Evolutionary conservation across 2,329 filamentous ascomycete species (phyloP), one percentile per base, ranked within the genome.

Genomic region (Cadophora luteo-olivacea): DNA sequence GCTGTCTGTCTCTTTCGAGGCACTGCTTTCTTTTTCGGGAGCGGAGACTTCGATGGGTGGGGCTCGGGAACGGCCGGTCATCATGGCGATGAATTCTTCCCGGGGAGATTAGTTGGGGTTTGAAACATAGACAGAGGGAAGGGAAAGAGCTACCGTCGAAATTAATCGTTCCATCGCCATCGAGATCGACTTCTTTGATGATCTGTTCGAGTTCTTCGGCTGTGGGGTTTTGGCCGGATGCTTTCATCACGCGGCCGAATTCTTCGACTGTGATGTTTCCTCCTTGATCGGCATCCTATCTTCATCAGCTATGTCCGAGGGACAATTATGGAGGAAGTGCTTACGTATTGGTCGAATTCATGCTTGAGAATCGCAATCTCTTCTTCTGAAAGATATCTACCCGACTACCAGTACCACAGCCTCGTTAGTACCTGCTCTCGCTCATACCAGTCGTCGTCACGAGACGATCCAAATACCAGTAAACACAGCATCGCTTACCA

Each of bases 81-180:
- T 82, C 80, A 82, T 82, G 9, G 79, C 77, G 71, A 81, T 81
- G 68, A 81, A 82, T 68, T 81, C 80, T 81, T 7, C 7, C 1
- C 22, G 4, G 52, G 36, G 4, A 49, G 3, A 29, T 32, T 32
- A 48, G 24, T 11, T 25, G 4, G 11, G 25, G 32, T 9, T 22
- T 41, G 22, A 9, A 36, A 36, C 5, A 36, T 36, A 6, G n/a
- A n/a, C n/a, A n/a, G n/a, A n/a, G n/a, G n/a, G n/a, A n/a, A n/a
- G 12, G 41, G 19, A 32, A 5, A 48, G 8, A 19, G 70, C 55
- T 74, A 80, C 79, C 79, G 64, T 81, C 79, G 67, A 81, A 81
- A 71, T 80, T 80, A 67, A 81, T 80, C 2, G 77, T 78, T 67
- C 79, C 79, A 64, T 81, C 79, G 3, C 79, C 79, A 65, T 81